Conservation (phyloP, 495 filamentous ascomycete genomes). For the Lasiosphaeriaceae sp. region DNA sequence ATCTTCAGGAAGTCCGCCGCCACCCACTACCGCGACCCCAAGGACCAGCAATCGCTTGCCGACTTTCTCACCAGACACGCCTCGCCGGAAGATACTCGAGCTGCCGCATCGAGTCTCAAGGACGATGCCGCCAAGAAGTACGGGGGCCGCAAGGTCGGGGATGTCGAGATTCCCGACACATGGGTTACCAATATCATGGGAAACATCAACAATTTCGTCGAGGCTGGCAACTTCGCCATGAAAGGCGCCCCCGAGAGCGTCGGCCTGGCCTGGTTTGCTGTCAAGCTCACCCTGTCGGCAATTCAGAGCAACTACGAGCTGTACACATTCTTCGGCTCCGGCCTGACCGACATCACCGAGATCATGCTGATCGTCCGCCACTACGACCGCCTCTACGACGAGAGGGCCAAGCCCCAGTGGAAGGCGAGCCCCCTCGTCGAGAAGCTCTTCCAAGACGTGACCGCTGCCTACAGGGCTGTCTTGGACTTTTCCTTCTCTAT, state of each 20-base stretch:
- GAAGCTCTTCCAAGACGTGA: constrained; percentile 26
- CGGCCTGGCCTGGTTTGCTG: constrained; percentile 26
- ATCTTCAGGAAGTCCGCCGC: constrained; percentile 15
- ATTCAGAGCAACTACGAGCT: constrained; percentile 31
- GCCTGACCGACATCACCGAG: constrained; percentile 26
- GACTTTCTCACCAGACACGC: constrained; percentile 17
- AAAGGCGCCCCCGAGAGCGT: constrained; percentile 26
- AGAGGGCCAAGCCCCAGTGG: constrained; percentile 18
- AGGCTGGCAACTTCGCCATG: constrained; percentile 17
- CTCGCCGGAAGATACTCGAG: constrained; percentile 16
- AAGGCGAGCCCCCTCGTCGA: constrained; percentile 22
- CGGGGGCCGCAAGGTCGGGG: constrained; percentile 15
- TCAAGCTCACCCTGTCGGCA: constrained; percentile 23
- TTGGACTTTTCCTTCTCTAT: constrained; percentile 23
- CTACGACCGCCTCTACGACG: constrained; percentile 27
- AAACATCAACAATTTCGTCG: constrained; percentile 26
- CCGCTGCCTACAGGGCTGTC: constrained; percentile 19
- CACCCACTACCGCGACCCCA: constrained; percentile 12
- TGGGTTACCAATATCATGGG: constrained; percentile 25
- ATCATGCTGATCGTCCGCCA: constrained; percentile 28
- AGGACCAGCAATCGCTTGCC: constrained; percentile 16
- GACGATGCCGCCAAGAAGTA: constrained; percentile 21
- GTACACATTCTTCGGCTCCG: constrained; percentile 27
- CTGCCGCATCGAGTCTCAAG: constrained; percentile 15
- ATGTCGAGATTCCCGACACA: constrained; percentile 19